Conservation (phyloP, 768 basidiomycete species). For the Calvatia gigantea region DNA sequence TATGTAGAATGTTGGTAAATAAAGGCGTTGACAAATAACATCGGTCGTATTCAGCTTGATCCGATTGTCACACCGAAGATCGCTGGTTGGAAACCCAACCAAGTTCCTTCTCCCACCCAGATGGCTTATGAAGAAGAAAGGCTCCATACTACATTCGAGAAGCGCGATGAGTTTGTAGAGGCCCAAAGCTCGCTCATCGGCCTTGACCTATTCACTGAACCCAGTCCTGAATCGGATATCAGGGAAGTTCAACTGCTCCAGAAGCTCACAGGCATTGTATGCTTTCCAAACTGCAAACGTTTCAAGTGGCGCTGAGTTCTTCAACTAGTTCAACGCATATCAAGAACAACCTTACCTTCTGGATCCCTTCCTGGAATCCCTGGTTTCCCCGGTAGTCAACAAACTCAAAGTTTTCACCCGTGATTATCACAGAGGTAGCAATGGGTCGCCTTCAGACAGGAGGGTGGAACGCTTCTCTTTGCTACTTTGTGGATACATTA, state of each 20-base stretch:
- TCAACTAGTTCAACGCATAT: conserved; percentile 73
- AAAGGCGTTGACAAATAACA: not conserved
- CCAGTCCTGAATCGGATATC: conserved; percentile 39
- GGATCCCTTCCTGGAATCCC: conserved; percentile 81
- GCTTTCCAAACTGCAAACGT: conserved; percentile 20
- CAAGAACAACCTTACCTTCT: conserved; percentile 92
- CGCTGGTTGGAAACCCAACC: not conserved
- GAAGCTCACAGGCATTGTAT: conserved; percentile 49
- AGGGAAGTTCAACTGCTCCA: conserved; percentile 38
- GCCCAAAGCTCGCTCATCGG: conserved; percentile 49
- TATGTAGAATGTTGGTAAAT: not conserved
- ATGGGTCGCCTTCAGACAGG: conserved; percentile 24
- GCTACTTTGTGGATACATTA: conserved; percentile 78
- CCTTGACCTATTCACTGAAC: conserved; percentile 40
- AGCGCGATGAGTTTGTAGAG: conserved; percentile 53
- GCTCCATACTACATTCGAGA: conserved; percentile 56
- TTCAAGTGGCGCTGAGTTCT: not conserved
- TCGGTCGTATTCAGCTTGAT: no score
- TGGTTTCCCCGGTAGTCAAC: conserved; percentile 74
- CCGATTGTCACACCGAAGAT: not conserved
- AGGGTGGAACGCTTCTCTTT: conserved; percentile 52
- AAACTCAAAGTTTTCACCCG: conserved; percentile 54
- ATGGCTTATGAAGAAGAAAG: conserved; percentile 41
- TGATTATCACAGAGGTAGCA: conserved; percentile 28
- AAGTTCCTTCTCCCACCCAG: not conserved